Evolutionary conservation across 2,329 filamentous ascomycete genomes (phyloP).

Genomic region (Sporothrix phasma): DNA sequence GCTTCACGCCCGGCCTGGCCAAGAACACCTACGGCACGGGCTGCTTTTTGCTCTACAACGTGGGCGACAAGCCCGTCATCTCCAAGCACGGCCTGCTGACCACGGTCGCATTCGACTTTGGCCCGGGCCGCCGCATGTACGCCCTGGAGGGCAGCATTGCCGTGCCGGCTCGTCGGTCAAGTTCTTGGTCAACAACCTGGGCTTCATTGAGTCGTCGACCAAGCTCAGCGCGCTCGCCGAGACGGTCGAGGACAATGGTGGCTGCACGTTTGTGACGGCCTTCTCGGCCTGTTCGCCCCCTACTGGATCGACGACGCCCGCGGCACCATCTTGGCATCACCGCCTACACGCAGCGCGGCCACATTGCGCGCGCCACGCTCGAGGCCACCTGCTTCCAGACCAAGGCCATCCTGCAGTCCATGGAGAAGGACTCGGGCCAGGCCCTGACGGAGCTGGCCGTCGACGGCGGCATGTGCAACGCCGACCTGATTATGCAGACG

Average conservation of each 20-base stretch:
- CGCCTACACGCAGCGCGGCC: slow-evolving; percentile 73
- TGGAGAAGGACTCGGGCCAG: slow-evolving; percentile 76
- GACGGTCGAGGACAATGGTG: slow-evolving; percentile 61
- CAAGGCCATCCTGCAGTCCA: slow-evolving; percentile 81
- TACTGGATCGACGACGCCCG: slow-evolving; percentile 94
- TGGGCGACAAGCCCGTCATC: slow-evolving; percentile 73
- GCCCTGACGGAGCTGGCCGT: slow-evolving; percentile 66
- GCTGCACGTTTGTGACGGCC: slow-evolving; percentile 78
- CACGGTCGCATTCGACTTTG: slow-evolving; percentile 78
- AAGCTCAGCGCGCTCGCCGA: slow-evolving; percentile 42
- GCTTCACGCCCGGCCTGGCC: slow-evolving; percentile 69
- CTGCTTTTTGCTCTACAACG: slow-evolving; percentile 82
- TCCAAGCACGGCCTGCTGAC: slow-evolving; percentile 73
- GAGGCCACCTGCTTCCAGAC: slow-evolving; percentile 91
- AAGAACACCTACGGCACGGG: slow-evolving; percentile 91
- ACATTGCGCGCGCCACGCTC: slow-evolving; percentile 80
- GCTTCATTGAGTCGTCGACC: slow-evolving; percentile 44
- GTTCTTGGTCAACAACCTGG: slow-evolving; percentile 56
- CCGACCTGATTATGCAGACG: slow-evolving; percentile 81
- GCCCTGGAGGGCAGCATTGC: slow-evolving; percentile 78
- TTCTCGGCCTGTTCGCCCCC: slow-evolving; percentile 82
- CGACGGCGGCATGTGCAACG: slow-evolving; percentile 83
- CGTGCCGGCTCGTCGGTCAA: slow-evolving; percentile 78
- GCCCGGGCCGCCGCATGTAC: slow-evolving; percentile 52
- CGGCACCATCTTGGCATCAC: slow-evolving; percentile 79